Conservation (phyloP, 2,329 filamentous ascomycete genomes). For the Phialocephala sp. region DNA sequence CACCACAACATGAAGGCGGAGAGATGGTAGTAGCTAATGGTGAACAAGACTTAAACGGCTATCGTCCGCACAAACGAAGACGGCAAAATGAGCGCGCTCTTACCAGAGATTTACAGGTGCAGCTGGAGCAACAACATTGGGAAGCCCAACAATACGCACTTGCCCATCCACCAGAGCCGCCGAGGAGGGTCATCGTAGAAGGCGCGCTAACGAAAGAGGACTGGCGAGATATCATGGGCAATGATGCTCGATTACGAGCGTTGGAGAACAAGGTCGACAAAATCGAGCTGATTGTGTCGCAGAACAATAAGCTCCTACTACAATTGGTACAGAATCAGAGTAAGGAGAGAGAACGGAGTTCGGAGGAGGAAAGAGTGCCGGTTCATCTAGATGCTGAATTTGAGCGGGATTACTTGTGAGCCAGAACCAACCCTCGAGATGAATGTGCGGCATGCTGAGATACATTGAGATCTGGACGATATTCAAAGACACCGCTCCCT, state of each 20-base stretch:
- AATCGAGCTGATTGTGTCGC: constrained; percentile 41
- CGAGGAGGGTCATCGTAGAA: constrained; percentile 41
- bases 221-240: constrained; percentile 44
- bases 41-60: constrained; percentile 38
- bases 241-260: constrained; percentile 40
- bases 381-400: constrained; percentile 44
- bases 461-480: constrained; percentile 38
- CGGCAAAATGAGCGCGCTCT: constrained; percentile 37
- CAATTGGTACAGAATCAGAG: constrained; percentile 39
- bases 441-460: constrained; percentile 32
- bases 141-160: constrained; percentile 28
- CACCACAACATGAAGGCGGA: constrained; percentile 25
- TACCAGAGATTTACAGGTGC: constrained; percentile 35
- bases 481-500: constrained; percentile 41
- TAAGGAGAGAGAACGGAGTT: constrained; percentile 36
- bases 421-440: constrained; percentile 25
- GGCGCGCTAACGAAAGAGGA: constrained; percentile 43
- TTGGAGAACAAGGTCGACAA: constrained; percentile 42
- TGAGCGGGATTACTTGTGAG: constrained; percentile 45
- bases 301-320: constrained; percentile 43
- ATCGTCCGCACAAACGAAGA: constrained; percentile 38
- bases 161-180: constrained; percentile 35
- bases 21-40: constrained; percentile 36
- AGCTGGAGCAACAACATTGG: constrained; percentile 38
- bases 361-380: constrained; percentile 42